Evolutionary conservation across 1,284 basidiomycete genomes (phyloP).

Genomic region (Apiotrichum porosum): DNA sequence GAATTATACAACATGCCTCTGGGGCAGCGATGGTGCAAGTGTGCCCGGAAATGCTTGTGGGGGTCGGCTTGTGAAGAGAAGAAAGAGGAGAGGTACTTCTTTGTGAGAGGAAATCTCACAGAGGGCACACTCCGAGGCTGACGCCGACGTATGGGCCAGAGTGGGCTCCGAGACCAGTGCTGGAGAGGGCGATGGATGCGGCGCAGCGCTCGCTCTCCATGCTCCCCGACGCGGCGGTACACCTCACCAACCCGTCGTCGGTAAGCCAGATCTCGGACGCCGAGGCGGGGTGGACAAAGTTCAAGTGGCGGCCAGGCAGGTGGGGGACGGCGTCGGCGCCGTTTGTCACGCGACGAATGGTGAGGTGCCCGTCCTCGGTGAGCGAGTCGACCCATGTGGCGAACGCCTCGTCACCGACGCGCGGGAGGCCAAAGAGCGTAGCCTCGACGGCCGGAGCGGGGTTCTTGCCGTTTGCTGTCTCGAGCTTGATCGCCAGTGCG

Average conservation of each 20-base stretch:
- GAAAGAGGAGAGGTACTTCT: too few species aligned
- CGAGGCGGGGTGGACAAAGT: constrained; percentile 22
- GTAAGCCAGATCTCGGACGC: background rate
- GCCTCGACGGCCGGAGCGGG: constrained; percentile 17
- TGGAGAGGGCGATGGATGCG: background rate
- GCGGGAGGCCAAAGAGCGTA: constrained; percentile 23
- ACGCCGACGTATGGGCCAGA: background rate
- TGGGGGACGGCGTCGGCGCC: constrained; percentile 29
- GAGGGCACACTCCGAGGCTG: background rate
- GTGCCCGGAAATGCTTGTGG: too few species aligned
- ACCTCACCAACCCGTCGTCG: background rate
- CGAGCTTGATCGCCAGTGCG: constrained; percentile 21
- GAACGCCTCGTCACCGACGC: constrained; percentile 28
- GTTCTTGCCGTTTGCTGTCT: constrained; percentile 7
- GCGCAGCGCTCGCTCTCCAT: background rate
- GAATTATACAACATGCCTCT: too few species aligned
- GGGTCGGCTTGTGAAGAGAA: too few species aligned
- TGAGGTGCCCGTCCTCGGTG: constrained; percentile 5
- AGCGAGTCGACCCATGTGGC: constrained; percentile 24
- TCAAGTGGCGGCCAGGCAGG: constrained; percentile 24
- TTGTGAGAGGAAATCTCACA: too few species aligned
- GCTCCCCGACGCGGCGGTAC: background rate
- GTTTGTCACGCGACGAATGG: constrained; percentile 20
- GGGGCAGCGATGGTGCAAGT: too few species aligned
- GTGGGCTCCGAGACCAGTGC: background rate